Conservation (phyloP, 129 eudicot species). For the Artemisia tridentata region DNA sequence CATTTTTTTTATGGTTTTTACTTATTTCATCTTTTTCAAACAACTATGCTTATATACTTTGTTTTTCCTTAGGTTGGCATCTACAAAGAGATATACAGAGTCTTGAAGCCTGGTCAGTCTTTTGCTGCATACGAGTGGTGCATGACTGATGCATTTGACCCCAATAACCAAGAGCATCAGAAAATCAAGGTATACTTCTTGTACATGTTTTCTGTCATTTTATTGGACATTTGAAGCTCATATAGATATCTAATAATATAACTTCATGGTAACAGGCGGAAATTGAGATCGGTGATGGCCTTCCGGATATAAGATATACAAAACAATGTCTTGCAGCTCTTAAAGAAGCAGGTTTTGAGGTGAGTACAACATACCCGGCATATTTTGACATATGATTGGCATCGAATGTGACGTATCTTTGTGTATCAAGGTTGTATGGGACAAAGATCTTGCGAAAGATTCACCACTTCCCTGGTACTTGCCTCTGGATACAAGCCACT, state of each 20-base stretch:
- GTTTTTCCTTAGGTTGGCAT: constrained; percentile 60
- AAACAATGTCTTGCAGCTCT: constrained; percentile 78
- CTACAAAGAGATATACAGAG: constrained; percentile 85
- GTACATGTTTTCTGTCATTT: neutral
- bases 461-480: constrained; percentile 80
- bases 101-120: constrained; percentile 89
- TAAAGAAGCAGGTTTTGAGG: constrained; percentile 93
- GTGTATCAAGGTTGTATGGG: constrained; percentile 60
- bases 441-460: constrained; percentile 62
- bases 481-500: constrained; percentile 72
- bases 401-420: neutral
- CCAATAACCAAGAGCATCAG: constrained; percentile 74
- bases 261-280: constrained; percentile 55
- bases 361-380: constrained; percentile 22
- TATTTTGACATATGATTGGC: neutral
- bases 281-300: constrained; percentile 94
- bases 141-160: constrained; percentile 92
- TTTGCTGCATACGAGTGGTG: constrained; percentile 99
- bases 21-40: neutral
- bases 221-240: neutral
- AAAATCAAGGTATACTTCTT: constrained; percentile 64
- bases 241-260: constrained; percentile 4
- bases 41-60: neutral
- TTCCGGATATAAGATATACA: constrained; percentile 78
- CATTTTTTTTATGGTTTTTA: neutral